Evolutionary conservation across 768 basidiomycete genomes (phyloP), one percentile per base, ranked within the genome.

Genomic region (Pholiota conissans): DNA sequence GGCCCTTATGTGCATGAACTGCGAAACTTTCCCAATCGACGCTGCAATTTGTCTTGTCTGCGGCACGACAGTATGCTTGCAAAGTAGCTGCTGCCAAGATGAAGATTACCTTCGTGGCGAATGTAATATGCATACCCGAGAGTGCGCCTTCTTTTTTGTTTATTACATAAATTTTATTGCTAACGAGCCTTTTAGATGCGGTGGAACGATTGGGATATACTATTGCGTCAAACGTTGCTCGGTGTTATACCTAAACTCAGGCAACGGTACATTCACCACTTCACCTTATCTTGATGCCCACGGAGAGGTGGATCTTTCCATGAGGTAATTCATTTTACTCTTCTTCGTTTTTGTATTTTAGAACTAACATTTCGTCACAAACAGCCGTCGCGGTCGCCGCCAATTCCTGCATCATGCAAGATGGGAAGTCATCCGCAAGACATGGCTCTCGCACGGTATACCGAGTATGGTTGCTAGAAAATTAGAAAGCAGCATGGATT

Each of bases 211-310:
- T 46, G 97, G 95, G 2, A 72, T 97, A 48, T 99, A 88, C 71
- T 95, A 95, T 73, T 82, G 94, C 40, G 87, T 98, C 62, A 95
- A 95, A 69, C 86, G 93, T 18, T 97, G 94, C 73, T 84, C 89
- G n/a, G 67, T 98, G 56, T 69, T 98, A 13, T 98, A 91, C 70
- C 79, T 98, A 16, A 95, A 93, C 66, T 88, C 89, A 28, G 87
- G 85, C 60, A 93, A 88, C 49, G 97, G 96, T n/a, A 85, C 91
- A 3, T 98, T 95, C 72, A 80, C 83, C 1, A 83, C 85, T 13
- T 90, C 95, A 28, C 95, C 96, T 0, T 98, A 97, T 66, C 81
- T 98, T 37, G 97, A 99, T 65, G 84, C 84, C 1, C 97, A 98
- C 59, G 97, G 96, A 1, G 97, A 98, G 66, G 83, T 93, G 2